Base-by-base conservation (phyloP, 495 filamentous ascomycete species). In the Penicillium turbatum region DNA sequence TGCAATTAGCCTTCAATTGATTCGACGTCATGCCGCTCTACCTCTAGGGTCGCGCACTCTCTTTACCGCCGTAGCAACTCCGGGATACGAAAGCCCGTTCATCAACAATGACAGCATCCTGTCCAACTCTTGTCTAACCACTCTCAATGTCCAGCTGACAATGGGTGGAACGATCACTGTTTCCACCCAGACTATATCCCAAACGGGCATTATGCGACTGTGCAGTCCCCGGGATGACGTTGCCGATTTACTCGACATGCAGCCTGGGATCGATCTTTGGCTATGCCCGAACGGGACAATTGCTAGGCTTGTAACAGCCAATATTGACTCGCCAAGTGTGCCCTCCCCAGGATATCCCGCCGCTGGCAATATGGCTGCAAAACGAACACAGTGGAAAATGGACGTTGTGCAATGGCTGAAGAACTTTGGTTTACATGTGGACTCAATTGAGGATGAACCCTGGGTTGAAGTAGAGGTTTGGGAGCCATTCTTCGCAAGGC, bases 381-480 rank as follows among this genome's bases (percentile, higher is more conserved):
- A 65, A 38, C 62, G 57, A 56, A 59, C 44, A 43, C 67, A 69
- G 37, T 77, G 74, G 74, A 74, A 75, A 48, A 21, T 53, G 12
- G 68, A 67, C 51, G 69, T 74, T 30, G 45, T 70, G 12, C 67
- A 72, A 36, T 77, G 74, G 74, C 42, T 77, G 36, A 49, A 42
- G 10, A 72, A 72, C 55, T 71, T 72, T 55, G 74, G 74, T 5
- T 56, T 77, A 9, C 53, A 66, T 19, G 56, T 70, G 21, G 61
- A 66, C 10, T 65, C 61, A 3, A 46, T 69, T 17, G 66, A 72
- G 2, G 73, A 76, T 42, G 67, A 71, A 26, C 42, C 53, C 5
- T 78, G 74, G 74, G 67, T 76, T 11, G 72, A 76, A 53, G 61
- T 78, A 27, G 74, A 78, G 47, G 72, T 78, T 32, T 76, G 72